Percentiles rank a stretch among this genome's conserved stretches.
These are phyloP conservation scores for Dentipellis fragilis DNA, from an alignment of 768 basidiomycete genomes.

Conservation along the genomic window DNA sequence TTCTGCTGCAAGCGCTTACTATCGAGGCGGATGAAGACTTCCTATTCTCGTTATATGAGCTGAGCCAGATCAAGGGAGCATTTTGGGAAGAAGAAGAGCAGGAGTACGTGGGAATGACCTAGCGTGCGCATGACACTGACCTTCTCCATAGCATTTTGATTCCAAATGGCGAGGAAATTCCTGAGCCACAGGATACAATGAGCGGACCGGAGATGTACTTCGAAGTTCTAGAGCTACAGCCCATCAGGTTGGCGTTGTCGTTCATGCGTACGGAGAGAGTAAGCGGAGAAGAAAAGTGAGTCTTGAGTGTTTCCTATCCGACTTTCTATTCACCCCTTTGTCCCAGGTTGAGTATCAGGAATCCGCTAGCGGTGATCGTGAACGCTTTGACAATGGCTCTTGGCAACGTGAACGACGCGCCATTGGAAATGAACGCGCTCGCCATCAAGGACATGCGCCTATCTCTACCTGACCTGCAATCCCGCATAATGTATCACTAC, in stretches of 20 bases:
- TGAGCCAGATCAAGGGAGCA: conserved; percentile 83
- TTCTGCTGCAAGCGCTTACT: conserved; percentile 87
- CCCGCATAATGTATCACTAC: conserved; percentile 84
- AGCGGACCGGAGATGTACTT: conserved; percentile 84
- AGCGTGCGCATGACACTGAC: conserved; percentile 2
- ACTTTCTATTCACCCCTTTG: background rate
- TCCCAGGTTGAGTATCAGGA: conserved; percentile 61
- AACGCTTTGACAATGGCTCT: conserved; percentile 95
- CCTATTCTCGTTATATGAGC: conserved; percentile 83
- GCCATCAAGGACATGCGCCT: conserved; percentile 91
- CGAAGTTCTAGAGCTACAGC: conserved; percentile 90
- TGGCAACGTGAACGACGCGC: conserved; percentile 94
- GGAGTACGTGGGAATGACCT: conserved; percentile 43
- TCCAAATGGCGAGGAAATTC: conserved; percentile 53
- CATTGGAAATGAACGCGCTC: conserved; percentile 87
- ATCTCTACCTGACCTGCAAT: conserved; percentile 74
- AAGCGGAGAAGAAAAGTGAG: conserved; percentile 88
- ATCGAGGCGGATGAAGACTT: conserved; percentile 98
- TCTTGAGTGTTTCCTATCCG: background rate
- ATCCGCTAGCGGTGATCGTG: conserved; percentile 86
- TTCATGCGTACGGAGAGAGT: conserved; percentile 96
- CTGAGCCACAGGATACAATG: conserved; percentile 58
- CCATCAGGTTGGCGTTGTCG: conserved; percentile 83
- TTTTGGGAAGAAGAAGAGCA: conserved; percentile 75
- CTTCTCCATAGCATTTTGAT: conserved; percentile 51